Evolutionary conservation across 495 filamentous ascomycete species (phyloP).

Genomic region (Hyaloscypha hepaticicola): DNA sequence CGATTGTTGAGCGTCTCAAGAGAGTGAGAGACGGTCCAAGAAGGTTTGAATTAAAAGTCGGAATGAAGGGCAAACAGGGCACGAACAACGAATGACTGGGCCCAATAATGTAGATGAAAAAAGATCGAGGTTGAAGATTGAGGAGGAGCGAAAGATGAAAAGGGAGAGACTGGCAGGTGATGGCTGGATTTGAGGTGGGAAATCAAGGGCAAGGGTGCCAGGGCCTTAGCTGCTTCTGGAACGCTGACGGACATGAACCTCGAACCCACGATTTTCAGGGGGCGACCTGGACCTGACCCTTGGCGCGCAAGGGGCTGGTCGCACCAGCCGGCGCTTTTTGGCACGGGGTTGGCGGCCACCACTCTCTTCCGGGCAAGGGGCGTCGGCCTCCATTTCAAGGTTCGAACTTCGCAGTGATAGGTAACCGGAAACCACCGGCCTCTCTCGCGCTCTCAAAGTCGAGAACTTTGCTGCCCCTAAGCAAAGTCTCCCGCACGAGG

Average conservation of each 20-base stretch:
- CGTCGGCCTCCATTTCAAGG: not conserved
- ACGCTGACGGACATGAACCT: not conserved
- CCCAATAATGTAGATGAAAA: slow-evolving; percentile 13
- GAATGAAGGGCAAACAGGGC: slow-evolving; percentile 25
- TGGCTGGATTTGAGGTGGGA: not conserved
- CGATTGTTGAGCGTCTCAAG: slow-evolving; percentile 38
- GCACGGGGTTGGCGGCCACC: not conserved
- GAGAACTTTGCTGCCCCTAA: not conserved
- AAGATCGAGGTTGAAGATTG: slow-evolving; percentile 26
- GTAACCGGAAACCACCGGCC: no score
- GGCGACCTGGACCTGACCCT: not conserved
- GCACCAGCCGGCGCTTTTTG: not conserved
- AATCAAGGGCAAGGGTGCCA: not conserved
- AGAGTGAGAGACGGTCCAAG: slow-evolving; percentile 35
- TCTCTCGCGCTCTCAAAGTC: no score
- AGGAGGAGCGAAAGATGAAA: slow-evolving; percentile 25
- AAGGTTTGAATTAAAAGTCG: slow-evolving; percentile 31
- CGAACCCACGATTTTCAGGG: not conserved
- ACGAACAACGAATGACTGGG: slow-evolving; percentile 37
- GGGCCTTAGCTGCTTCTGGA: not conserved
- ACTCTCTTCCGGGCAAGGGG: slow-evolving; percentile 1
- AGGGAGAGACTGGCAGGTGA: slow-evolving; percentile 22
- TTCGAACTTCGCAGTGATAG: not conserved
- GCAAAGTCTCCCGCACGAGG: not conserved
- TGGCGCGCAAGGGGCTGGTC: not conserved